Conservation (phyloP, 2,329 filamentous ascomycete species). For the Neofusicoccum parvum region DNA sequence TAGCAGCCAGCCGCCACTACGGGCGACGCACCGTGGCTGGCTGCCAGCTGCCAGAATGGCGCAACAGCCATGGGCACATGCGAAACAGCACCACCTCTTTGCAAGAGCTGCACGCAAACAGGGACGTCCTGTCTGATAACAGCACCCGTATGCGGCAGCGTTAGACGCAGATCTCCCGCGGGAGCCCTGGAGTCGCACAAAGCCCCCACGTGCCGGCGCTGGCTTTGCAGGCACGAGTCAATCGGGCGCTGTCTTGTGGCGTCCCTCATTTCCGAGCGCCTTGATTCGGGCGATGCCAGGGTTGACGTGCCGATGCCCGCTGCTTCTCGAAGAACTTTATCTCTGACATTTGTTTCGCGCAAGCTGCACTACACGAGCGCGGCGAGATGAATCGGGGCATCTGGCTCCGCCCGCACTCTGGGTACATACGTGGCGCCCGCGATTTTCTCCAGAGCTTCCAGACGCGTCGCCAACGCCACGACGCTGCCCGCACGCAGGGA, state of each 20-base stretch:
- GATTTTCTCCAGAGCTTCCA: constrained; percentile 12
- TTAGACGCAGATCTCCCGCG: constrained; percentile 21
- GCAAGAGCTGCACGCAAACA: not conserved
- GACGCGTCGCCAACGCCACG: not conserved
- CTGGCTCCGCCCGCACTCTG: not conserved
- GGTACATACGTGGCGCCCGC: constrained; percentile 5
- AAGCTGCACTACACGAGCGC: not conserved
- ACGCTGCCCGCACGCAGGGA: not conserved
- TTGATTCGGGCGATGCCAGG: constrained; percentile 7
- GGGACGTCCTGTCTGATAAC: not conserved
- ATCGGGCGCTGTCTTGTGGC: constrained; percentile 1
- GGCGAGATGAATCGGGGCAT: constrained; percentile 4
- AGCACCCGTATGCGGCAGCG: constrained; percentile 20
- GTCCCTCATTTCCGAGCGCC: constrained; percentile 14
- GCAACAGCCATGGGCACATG: not conserved
- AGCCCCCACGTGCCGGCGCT: constrained; percentile 20
- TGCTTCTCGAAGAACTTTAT: constrained; percentile 19
- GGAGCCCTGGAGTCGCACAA: constrained; percentile 14
- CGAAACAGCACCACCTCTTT: not conserved
- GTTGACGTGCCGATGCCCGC: not conserved
- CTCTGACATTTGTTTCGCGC: constrained; percentile 13
- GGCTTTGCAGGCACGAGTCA: constrained; percentile 18
- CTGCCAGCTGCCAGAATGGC: not conserved
- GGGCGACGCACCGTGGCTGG: not conserved
- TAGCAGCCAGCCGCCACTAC: not conserved